Percentiles rank a stretch among this genome's conserved stretches.
These are phyloP conservation scores for Trichoderma afroharzianum DNA, from an alignment of 2,329 filamentous ascomycete genomes.

Conservation along the genomic window DNA sequence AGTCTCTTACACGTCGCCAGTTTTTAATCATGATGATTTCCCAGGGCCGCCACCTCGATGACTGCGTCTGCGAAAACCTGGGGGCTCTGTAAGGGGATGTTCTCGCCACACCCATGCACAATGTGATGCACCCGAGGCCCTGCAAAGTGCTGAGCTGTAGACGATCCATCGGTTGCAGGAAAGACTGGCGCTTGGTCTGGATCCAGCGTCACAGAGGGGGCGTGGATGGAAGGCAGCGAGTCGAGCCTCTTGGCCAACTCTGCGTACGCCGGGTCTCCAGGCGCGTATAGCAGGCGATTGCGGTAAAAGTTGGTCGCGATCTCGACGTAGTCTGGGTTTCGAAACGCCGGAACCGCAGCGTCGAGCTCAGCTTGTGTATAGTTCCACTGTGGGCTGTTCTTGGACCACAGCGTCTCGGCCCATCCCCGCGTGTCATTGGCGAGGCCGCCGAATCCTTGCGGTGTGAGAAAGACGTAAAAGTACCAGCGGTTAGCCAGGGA, in stretches of 20 bases:
- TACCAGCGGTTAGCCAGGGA: constrained; percentile 27
- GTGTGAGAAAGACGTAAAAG: constrained; percentile 26
- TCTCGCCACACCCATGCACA: constrained; percentile 16
- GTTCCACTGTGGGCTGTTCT: constrained; percentile 25
- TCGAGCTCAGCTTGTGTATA: constrained; percentile 23
- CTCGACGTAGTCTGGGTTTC: constrained; percentile 28
- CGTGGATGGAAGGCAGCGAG: constrained; percentile 15
- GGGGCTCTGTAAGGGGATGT: constrained; percentile 18
- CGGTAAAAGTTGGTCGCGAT: constrained; percentile 47
- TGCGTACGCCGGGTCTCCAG: constrained; percentile 17
- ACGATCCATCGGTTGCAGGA: constrained; percentile 16
- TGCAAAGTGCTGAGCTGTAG: constrained; percentile 11
- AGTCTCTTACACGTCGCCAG: not conserved
- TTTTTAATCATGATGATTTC: not conserved
- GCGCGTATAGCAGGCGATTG: constrained; percentile 24
- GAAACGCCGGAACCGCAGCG: constrained; percentile 20
- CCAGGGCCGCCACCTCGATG: constrained; percentile 12
- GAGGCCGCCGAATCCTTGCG: constrained; percentile 22
- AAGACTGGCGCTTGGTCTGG: constrained; percentile 15
- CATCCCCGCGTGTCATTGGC: constrained; percentile 21
- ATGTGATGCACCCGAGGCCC: constrained; percentile 19
- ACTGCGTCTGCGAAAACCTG: constrained; percentile 18
- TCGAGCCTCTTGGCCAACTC: constrained; percentile 8
- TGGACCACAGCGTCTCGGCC: constrained; percentile 24
- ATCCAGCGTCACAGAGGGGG: constrained; percentile 18